Evolutionary conservation across 495 filamentous ascomycete genomes (phyloP), one percentile per base, ranked within the genome.

Genomic region (Aspergillus funiculosus): DNA sequence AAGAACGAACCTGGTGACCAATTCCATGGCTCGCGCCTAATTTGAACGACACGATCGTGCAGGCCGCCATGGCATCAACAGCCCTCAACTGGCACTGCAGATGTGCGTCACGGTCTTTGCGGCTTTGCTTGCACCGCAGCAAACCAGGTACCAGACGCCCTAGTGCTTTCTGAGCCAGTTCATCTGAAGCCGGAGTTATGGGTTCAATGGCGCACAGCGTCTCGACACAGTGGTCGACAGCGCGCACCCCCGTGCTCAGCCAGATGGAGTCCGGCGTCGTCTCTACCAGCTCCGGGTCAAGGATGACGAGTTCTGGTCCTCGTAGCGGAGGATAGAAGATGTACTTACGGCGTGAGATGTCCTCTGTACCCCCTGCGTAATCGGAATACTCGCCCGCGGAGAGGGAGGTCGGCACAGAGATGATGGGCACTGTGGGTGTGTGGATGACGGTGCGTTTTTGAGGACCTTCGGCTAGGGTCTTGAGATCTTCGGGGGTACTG

Each of bases 211-310:
- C 73, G 37, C 76, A 82, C 3, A 78, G 54, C 0, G 71, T 69
- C 57, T 86, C 81, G 7, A 82, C 69, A 51, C 80, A 84, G 50
- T 85, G 80, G 49, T 86, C 82, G 3, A 85, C 71, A 7, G 75
- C 76, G 6, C 81, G 67, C 5, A 85, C 65, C 0, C 81, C 82
- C 2, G 75, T 80, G 25, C 72, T 75, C 5, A 83, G 58, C 81
- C 80, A 86, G 26, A 82, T 69, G 13, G 66, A 65, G 35, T 72
- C 67, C 0, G 81, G 81, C 0, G 82, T 80, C 1, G 74, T 75
- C 8, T 62, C 69, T 10, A 41, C 45, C 2, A 85, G 62, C 11
- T 64, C 66, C 0, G 80, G 76, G 53, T 83, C 80, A 2, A 81
- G 68, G 40, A 84, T 78, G 13, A 84, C 60, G 27, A 85, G 60